Evolutionary conservation across 2,329 filamentous ascomycete species (phyloP).

Genomic region (Plectosphaerella cucumerina): DNA sequence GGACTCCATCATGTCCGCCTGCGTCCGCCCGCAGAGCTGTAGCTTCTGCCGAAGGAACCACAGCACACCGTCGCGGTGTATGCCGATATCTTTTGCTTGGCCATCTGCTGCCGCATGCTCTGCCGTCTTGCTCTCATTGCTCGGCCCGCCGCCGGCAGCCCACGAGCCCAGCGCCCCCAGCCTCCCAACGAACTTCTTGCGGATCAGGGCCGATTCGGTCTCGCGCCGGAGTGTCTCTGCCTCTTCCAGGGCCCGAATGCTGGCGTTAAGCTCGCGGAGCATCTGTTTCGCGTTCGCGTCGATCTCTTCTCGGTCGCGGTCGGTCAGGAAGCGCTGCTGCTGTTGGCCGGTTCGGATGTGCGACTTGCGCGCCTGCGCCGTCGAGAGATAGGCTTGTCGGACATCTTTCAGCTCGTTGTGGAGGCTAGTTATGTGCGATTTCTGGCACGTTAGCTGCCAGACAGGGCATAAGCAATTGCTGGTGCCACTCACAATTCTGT

Average conservation of each 20-base stretch:
- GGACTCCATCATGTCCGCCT: constrained; percentile 91
- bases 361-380: constrained; percentile 58
- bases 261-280: constrained; percentile 78
- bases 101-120: constrained; percentile 74
- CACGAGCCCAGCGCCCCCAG: constrained; percentile 61
- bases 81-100: constrained; percentile 58
- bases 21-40: constrained; percentile 71
- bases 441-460: constrained; percentile 46
- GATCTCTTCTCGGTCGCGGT: constrained; percentile 79
- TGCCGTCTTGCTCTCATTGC: constrained; percentile 44
- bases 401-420: constrained; percentile 76
- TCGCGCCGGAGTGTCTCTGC: constrained; percentile 79
- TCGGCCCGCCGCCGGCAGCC: constrained; percentile 58
- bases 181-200: constrained; percentile 63
- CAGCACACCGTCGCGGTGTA: constrained; percentile 76
- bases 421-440: constrained; percentile 77
- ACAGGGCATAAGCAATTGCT: neutral
- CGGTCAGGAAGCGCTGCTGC: constrained; percentile 59
- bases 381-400: constrained; percentile 87
- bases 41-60: constrained; percentile 75
- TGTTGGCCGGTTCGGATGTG: constrained; percentile 42
- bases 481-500: constrained; percentile 68
- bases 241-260: constrained; percentile 74
- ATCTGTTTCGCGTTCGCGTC: constrained; percentile 83
- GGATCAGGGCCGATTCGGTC: constrained; percentile 65